Percentiles rank a stretch among this genome's conserved stretches.
phyloP scores from a whole-genome alignment of 2,329 filamentous ascomycete genomes.

The Periglandula ipomoeae region DNA sequence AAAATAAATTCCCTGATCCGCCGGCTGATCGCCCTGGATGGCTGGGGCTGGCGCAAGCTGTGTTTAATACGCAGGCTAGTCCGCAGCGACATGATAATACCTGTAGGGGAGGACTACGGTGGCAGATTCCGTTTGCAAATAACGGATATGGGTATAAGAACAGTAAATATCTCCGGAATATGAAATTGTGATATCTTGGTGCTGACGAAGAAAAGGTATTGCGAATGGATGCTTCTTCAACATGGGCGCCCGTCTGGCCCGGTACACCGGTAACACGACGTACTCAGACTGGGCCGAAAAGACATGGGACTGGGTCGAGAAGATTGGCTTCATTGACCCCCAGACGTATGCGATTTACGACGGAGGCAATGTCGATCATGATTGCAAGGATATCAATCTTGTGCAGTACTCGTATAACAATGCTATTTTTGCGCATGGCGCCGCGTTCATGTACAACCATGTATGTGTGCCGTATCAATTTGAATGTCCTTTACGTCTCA shows the following conservation, averaged over 20 bases:
- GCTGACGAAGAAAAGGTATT: no score
- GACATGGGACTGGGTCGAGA: slow-evolving; percentile 52
- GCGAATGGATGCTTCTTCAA: slow-evolving; percentile 57
- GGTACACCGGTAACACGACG: slow-evolving; percentile 58
- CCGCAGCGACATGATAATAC: slow-evolving; percentile 48
- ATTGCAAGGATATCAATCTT: slow-evolving; percentile 47
- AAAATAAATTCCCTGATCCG: slow-evolving; percentile 47
- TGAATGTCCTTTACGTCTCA: no score
- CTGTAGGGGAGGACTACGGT: slow-evolving; percentile 57
- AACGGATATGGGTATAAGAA: slow-evolving; percentile 70
- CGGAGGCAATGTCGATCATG: slow-evolving; percentile 39
- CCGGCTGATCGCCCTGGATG: slow-evolving; percentile 39
- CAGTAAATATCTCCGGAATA: no score
- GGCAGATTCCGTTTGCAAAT: slow-evolving; percentile 71
- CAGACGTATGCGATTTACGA: slow-evolving; percentile 52
- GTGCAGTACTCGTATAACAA: slow-evolving; percentile 54
- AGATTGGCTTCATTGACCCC: slow-evolving; percentile 49
- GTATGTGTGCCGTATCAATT: slow-evolving; percentile 27
- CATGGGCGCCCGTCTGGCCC: slow-evolving; percentile 57
- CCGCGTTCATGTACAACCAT: slow-evolving; percentile 56
- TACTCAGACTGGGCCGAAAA: slow-evolving; percentile 56
- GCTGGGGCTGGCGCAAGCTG: slow-evolving; percentile 50
- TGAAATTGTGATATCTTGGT: no score
- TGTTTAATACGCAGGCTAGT: slow-evolving; percentile 50
- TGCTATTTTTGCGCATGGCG: slow-evolving; percentile 47